Percentiles rank a stretch among this genome's conserved stretches.
These are phyloP conservation scores for Aspergillus costaricaensis DNA, from an alignment of 2,329 filamentous ascomycete genomes.

Conservation along the genomic window DNA sequence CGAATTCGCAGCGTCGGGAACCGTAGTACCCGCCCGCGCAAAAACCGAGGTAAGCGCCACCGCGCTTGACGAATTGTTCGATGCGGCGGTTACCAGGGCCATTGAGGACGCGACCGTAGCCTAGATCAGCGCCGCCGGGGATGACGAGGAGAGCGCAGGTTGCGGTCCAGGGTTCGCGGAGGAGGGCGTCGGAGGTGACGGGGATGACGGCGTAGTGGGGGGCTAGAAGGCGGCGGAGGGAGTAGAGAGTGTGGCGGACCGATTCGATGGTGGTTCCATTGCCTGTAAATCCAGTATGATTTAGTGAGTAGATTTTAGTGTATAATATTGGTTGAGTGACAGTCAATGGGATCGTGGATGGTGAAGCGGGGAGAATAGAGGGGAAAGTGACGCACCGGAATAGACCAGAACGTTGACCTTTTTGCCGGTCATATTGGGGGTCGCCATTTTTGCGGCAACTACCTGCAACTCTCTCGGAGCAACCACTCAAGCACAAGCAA, in stretches of 20 bases:
- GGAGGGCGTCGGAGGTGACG: conserved; percentile 72
- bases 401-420: conserved; percentile 91
- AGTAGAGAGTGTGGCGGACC: conserved; percentile 84
- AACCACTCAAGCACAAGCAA: not conserved
- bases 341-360: not conserved
- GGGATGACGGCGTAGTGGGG: conserved; percentile 92
- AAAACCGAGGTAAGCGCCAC: conserved; percentile 84
- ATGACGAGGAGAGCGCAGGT: conserved; percentile 89
- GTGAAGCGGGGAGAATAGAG: conserved; percentile 22
- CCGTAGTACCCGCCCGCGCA: conserved; percentile 96
- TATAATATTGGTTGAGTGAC: not conserved
- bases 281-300: conserved; percentile 53
- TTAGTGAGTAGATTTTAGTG: too few relatives aligned
- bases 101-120: conserved; percentile 85
- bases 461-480: not conserved
- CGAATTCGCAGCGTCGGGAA: conserved; percentile 79
- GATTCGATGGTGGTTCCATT: conserved; percentile 84
- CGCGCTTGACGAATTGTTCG: conserved; percentile 77
- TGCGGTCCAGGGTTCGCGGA: conserved; percentile 88
- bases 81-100: conserved; percentile 85
- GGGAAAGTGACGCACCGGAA: conserved; percentile 61
- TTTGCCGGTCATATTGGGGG: conserved; percentile 59
- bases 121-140: conserved; percentile 90
- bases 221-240: conserved; percentile 80
- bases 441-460: conserved; percentile 20